Percentiles rank a stretch among this genome's conserved stretches.
Conservation (phyloP, 495 filamentous ascomycete species). For the Peziza echinospora region DNA sequence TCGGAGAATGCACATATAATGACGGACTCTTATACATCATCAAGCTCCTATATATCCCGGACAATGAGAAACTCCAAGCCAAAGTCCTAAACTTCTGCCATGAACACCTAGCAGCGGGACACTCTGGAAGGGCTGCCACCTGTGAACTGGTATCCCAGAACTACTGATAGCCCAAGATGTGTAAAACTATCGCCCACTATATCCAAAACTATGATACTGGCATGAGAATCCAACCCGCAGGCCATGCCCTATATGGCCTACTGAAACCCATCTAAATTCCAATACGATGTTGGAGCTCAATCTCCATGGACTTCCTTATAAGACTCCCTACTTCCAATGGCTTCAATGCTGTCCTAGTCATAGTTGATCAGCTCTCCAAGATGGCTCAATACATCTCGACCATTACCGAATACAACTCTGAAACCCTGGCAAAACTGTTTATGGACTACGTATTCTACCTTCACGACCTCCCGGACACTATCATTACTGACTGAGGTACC, state of each 20-base stretch:
- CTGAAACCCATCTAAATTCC: background rate
- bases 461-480: too few relatives aligned
- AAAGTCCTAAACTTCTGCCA: background rate
- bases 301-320: background rate
- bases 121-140: background rate
- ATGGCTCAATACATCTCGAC: too few relatives aligned
- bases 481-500: too few relatives aligned
- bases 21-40: background rate
- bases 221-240: background rate
- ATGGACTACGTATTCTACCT: too few relatives aligned
- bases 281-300: too few relatives aligned
- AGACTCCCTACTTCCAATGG: background rate
- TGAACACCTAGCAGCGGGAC: background rate
- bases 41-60: background rate
- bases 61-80: background rate
- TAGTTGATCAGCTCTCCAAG: too few relatives aligned
- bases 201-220: background rate
- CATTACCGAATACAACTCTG: too few relatives aligned
- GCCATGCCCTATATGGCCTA: background rate
- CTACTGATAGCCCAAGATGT: background rate
- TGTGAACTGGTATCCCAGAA: background rate
- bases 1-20: background rate
- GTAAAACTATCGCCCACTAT: background rate
- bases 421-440: too few relatives aligned
- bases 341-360: too few relatives aligned